These are phyloP conservation scores for Pittosporum tobira DNA, from an alignment of 129 eudicot species.

Conservation along the genomic window DNA sequence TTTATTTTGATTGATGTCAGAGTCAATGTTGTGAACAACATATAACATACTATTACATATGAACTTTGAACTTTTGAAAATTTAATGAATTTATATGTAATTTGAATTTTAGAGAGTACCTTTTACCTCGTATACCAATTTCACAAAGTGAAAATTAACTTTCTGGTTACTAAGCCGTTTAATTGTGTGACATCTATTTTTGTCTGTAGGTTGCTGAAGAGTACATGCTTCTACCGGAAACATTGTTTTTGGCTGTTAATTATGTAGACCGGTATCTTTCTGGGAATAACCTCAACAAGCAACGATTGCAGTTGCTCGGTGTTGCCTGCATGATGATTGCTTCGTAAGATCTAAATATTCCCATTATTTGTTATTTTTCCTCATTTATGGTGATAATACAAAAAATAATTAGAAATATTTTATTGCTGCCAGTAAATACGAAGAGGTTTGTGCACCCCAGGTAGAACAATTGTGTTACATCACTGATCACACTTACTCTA, in stretches of 20 bases:
- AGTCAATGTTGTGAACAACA: no score
- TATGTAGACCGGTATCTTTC: slow-evolving; percentile 88
- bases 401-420: background rate
- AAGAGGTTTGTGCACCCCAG: slow-evolving; percentile 82
- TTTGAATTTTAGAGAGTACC: no score
- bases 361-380: background rate
- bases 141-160: no score
- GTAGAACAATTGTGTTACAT: slow-evolving; percentile 90
- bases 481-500: slow-evolving; percentile 79
- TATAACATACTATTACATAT: no score
- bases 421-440: slow-evolving; percentile 61
- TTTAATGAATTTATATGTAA: no score
- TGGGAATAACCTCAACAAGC: slow-evolving; percentile 67
- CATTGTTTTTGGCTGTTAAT: slow-evolving; percentile 71
- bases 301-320: slow-evolving; percentile 78
- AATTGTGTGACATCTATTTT: no score
- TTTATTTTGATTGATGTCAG: no score
- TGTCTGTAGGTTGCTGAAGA: slow-evolving; percentile 67
- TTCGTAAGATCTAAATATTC: slow-evolving; percentile 44
- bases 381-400: no score
- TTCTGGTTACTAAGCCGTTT: no score
- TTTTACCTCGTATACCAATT: no score
- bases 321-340: slow-evolving; percentile 98
- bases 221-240: slow-evolving; percentile 80
- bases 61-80: no score